Base-by-base conservation (phyloP, 495 filamentous ascomycete genomes). In the Podospora conica region DNA sequence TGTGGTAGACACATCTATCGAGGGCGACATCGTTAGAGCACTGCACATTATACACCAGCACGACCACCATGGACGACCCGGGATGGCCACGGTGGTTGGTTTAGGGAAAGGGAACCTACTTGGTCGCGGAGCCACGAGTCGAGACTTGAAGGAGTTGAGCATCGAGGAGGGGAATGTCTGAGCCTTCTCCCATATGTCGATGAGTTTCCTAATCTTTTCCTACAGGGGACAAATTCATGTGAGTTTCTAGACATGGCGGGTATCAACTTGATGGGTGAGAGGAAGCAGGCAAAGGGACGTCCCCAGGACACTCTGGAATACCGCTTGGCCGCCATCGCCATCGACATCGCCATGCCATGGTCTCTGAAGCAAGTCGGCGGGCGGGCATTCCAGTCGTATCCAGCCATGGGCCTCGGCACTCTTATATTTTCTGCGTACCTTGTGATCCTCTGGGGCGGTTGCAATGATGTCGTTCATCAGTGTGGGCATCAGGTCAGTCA, bases 141-240 rank as follows among this genome's bases (percentile, higher is more conserved):
- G 95, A 73, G 92, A 84, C 75, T 93, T 96, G 84, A 97, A 96
- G 18, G 86, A 86, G 57, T 84, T 83, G 72, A 98, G 85, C 88
- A 96, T 90, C 31, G 86, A 74, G 22, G 86, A 75, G 25, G 94
- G 93, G 78, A 98, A 98, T 27, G 93, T 98, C 73, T 87, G 87
- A 64, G 91, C 92, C 67, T 93, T 93, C 74, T 98, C 94, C 95
- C 95, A 98, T 72, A 98, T 98, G 75, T 96, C 92, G 80, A 97
- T 82, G 72, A 98, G 86, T 76, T 97, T 97, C 77, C 86, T 90
- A 74, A 97, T 94, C 84, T 96, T 97, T 78, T 95, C 93, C 93
- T 97, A 91, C 81, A 80, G 65, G 61, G 65, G 61, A 18, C 66
- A 69, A 29, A 58, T 73, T 70, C 63, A 73, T 73, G 80, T 79